Evolutionary conservation across 495 filamentous ascomycete genomes (phyloP), one percentile per base, ranked within the genome.

Genomic region (Parachaetomium inaequale): DNA sequence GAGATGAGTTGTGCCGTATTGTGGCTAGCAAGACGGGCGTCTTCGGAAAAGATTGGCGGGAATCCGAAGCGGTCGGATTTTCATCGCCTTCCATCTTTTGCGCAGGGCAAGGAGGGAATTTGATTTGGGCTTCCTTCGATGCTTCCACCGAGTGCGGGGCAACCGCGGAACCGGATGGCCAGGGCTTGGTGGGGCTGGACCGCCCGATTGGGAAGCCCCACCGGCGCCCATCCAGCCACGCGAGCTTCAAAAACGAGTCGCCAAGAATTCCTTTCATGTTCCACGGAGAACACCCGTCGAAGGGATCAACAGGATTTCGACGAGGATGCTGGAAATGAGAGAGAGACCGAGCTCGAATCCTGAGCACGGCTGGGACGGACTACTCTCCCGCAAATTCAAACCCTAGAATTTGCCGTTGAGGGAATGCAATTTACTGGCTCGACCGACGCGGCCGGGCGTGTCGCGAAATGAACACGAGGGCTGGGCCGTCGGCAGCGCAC

Each of bases 381-480:
- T 49, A 7, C 15, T 19, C 14, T 45, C 17, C 43, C 0, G n/a
- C n/a, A n/a, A n/a, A n/a, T n/a, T n/a, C n/a, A n/a, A n/a, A n/a
- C n/a, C n/a, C n/a, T n/a, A 23, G 11, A 55, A 15, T 28, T 52
- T 31, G 28, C 51, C 31, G 25, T 23, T 31, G 15, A 17, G 19
- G 10, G 4, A 49, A 0, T n/a, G 21, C 45, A 23, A n/a, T 46
- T 46, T 46, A 55, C 56, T 52, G 43, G 47, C 55, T 51, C 2
- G 36, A 47, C 12, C 0, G 47, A 64, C 66, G 66, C 66, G 63
- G 50, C n/a, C n/a, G n/a, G n/a, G n/a, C n/a, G n/a, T 65, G 59
- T 61, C 68, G 62, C 68, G 68, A 71, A 71, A 71, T 60, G 51
- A 63, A 70, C 68, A 63, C 68, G 68, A 59, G 34, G 49, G 28